Evolutionary conservation across 169 alveolate genomes (phyloP), one percentile per base, ranked within the genome.

Genomic region (Cyclospora cayetanensis): DNA sequence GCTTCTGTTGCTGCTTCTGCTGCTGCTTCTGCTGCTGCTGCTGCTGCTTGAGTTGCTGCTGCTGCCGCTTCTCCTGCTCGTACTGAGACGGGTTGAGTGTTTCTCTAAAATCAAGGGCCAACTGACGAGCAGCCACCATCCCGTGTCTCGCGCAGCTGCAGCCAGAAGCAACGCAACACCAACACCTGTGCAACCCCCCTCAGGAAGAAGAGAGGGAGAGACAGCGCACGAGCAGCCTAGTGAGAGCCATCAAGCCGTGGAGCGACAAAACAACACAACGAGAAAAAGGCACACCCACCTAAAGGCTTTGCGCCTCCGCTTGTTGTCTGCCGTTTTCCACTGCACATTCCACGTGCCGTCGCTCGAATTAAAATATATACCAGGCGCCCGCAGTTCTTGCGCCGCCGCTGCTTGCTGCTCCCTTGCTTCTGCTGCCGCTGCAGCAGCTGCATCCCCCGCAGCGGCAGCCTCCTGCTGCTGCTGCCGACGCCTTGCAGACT

Each of bases 391-490:
- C 4, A 65, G 39, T 25, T 65, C 77, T 65, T 65, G 77, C 31
- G 77, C 77, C 31, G 77, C 77, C 5, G 77, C 77, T 65, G 77
- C 77, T 65, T 65, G 77, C 77, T 65, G 77, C 77, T 65, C 77
- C 34, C 77, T 46, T 46, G 77, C 77, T 65, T 25, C 77, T 65
- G 77, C 77, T n/a, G 77, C 77, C 4, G 55, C 55, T 9, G 55
- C 55, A 46, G 55, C 55, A 46, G 55, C 55, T 9, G 55, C 55
- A 46, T 7, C 55, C 7, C 9, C 43, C 4, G 77, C 77, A 3
- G 77, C 77, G 5, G 77, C 77, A 9, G 55, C 55, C 55, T 46
- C 55, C 55, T 46, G 55, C 31, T 65, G 77, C n/a, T n/a, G n/a
- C n/a, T n/a, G n/a, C n/a, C n/a, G n/a, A n/a, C n/a, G n/a, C n/a